Percentiles rank a stretch among this genome's conserved stretches.
These are phyloP conservation scores for Tolypocladium ovalisporum DNA, from an alignment of 2,329 filamentous ascomycete genomes.

Conservation along the genomic window DNA sequence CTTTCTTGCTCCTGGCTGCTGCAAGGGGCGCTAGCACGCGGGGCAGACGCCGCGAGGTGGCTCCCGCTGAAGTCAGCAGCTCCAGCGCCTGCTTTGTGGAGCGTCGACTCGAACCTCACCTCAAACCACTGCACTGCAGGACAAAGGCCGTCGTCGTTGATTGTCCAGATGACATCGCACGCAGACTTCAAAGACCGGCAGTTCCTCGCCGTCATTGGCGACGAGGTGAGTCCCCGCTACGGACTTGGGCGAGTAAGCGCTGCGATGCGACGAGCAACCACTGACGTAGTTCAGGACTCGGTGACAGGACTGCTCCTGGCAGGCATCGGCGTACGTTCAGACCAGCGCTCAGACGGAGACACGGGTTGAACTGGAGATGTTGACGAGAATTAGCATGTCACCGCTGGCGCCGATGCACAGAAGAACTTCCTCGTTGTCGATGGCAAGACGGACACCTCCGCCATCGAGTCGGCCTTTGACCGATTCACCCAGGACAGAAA, in stretches of 20 bases:
- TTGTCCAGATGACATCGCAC: conserved; percentile 34
- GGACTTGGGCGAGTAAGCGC: background rate
- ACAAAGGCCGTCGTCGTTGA: background rate
- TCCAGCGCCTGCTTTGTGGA: background rate
- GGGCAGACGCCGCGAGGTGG: background rate
- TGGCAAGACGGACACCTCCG: conserved; percentile 75
- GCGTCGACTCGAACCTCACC: background rate
- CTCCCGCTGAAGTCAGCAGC: background rate
- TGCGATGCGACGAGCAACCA: background rate
- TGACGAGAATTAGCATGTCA: conserved; percentile 62
- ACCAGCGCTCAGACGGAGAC: background rate
- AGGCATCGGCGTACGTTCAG: conserved; percentile 67
- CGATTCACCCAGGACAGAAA: conserved; percentile 82
- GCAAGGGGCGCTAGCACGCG: background rate
- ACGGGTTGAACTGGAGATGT: background rate
- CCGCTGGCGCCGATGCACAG: conserved; percentile 73
- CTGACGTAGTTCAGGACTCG: conserved; percentile 58
- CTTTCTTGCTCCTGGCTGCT: background rate
- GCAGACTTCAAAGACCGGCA: conserved; percentile 72
- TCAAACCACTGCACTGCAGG: background rate
- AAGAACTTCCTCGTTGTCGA: conserved; percentile 99
- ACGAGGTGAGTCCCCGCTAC: conserved; percentile 54
- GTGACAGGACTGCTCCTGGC: conserved; percentile 92
- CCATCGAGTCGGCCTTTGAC: conserved; percentile 86
- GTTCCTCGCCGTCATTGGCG: conserved; percentile 94